Conservation (phyloP, 352 stramenopile genomes). For the Pythium phragmitis region DNA sequence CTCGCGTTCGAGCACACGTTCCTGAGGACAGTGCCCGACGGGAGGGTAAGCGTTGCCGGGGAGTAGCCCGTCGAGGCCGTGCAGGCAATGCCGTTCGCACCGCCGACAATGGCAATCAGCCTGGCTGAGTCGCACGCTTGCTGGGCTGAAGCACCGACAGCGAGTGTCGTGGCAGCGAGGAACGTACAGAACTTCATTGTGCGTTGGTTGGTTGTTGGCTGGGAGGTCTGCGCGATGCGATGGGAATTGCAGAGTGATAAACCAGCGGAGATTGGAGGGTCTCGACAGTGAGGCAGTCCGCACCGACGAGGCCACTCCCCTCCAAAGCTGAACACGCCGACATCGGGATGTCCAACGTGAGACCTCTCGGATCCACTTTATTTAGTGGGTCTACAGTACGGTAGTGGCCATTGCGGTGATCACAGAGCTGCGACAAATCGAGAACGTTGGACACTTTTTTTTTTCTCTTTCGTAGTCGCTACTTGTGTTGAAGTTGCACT, state of each 20-base stretch:
- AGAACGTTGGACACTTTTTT: too few relatives aligned
- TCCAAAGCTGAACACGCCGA: too few relatives aligned
- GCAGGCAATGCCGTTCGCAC: slow-evolving; percentile 1
- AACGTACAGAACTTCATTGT: slow-evolving; percentile 15
- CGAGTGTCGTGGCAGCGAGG: slow-evolving; percentile 5
- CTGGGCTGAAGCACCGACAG: not conserved
- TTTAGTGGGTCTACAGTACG: too few relatives aligned
- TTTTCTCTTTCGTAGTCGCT: not conserved
- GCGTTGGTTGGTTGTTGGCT: not conserved
- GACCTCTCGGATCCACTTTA: too few relatives aligned
- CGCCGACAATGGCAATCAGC: slow-evolving; percentile 1
- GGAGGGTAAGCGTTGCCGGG: not conserved
- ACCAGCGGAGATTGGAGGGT: too few relatives aligned
- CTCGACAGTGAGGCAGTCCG: too few relatives aligned
- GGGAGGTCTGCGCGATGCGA: too few relatives aligned
- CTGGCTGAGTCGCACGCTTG: slow-evolving; percentile 1
- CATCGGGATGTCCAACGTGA: too few relatives aligned
- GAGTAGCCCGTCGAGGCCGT: slow-evolving; percentile 10
- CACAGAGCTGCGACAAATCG: too few relatives aligned
- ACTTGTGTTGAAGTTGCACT: not conserved
- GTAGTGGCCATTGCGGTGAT: too few relatives aligned
- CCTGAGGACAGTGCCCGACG: slow-evolving; percentile 6
- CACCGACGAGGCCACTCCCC: too few relatives aligned
- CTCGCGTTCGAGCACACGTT: slow-evolving; percentile 26
- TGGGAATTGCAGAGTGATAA: too few relatives aligned